phyloP scores from a whole-genome alignment of 345 rosid genomes.

The Pugionium cornutum region DNA sequence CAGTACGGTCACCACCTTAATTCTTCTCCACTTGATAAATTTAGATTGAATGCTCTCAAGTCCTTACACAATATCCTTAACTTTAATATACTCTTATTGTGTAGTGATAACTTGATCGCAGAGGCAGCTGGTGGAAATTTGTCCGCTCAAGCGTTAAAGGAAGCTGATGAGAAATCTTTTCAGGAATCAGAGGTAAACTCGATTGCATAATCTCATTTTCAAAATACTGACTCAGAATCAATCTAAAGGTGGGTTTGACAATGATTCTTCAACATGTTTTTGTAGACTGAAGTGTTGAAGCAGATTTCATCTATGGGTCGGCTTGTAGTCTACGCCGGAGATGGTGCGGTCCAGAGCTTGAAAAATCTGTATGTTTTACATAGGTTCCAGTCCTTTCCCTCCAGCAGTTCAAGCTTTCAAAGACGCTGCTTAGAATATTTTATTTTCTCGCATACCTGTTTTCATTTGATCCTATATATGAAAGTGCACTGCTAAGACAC shows the following conservation, averaged over 20 bases:
- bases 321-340: constrained; percentile 74
- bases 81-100: no score
- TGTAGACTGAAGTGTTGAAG: constrained; percentile 81
- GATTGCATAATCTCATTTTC: background rate
- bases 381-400: constrained; percentile 3
- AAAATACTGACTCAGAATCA: no score
- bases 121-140: no score
- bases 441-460: no score
- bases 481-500: constrained; percentile 75
- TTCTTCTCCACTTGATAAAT: no score
- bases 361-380: constrained; percentile 67
- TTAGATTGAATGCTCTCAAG: no score
- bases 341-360: constrained; percentile 79
- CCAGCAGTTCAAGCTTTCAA: background rate
- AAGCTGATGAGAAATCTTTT: no score
- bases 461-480: background rate
- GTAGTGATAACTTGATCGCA: no score
- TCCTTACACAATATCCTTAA: no score
- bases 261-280: constrained; percentile 25
- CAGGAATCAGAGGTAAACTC: constrained; percentile 60
- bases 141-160: no score
- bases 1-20: no score
- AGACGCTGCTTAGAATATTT: no score
- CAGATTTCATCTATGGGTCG: constrained; percentile 49
- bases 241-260: background rate